Base-by-base conservation (phyloP, 129 eudicot genomes). In the Rutidosis leptorrhynchoides region DNA sequence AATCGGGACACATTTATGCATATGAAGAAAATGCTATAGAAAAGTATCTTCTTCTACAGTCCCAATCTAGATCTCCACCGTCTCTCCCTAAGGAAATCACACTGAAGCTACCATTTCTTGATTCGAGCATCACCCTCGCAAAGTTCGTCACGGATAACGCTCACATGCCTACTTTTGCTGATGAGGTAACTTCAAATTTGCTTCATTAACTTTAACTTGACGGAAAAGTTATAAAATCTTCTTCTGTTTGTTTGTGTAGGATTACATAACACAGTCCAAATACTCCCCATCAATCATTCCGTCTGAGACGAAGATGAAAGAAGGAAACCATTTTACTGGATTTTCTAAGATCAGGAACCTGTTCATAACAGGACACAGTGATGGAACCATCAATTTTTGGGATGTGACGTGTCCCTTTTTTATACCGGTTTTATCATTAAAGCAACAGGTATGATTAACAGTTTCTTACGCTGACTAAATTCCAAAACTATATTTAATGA, bases 381-480 rank as follows among this genome's bases (percentile, higher is more conserved):
- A 86, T 51, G 97, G 97, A 55, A 78, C 82, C 9, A 72, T 91
- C 23, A 83, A 85, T 74, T 87, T 91, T 65, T 91, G 97, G 97
- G 96, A 91, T 64, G 83, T 83, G 16, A 78, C 97, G 20, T 69
- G 85, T 65, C 94, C 95, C 10, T 81, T 85, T 73, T 29, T 87
- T 42, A 68, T 80, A 51, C 97, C 96, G 20, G 49, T 91, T 42
- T 70, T 87, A 57, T 79, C 96, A 32, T 35, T 91, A 17, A 81
- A 81, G 55, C 91, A 87, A 62, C 94, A 90, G 97, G 97, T 90
- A 66, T 68, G 45, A 5, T 5, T 5, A 37, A 5, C 45, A 5
- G 6, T 8, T 69, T 69, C 56, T 15, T 25, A 40, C 5, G 7
- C 16, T 23, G 8, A 55, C n/a, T 30, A 15, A 17, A 30, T 28